phyloP scores from a whole-genome alignment of 805 yeast species.

The Wickerhamiella slavikovae region DNA sequence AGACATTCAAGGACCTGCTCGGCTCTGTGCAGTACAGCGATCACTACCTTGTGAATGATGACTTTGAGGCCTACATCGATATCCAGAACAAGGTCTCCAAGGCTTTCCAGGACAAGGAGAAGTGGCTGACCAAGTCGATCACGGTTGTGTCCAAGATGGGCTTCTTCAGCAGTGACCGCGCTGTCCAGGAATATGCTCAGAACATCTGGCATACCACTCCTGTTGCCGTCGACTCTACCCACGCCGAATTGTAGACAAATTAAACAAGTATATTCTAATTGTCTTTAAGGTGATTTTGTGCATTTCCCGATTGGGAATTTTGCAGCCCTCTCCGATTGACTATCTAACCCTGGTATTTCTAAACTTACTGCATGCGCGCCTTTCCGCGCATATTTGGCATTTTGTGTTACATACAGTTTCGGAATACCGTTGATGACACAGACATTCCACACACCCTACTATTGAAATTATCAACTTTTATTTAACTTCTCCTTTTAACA shows the following conservation, averaged over 20 bases:
- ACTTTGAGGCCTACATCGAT: slow-evolving; percentile 68
- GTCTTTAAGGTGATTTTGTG: neutral
- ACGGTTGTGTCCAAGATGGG: slow-evolving; percentile 81
- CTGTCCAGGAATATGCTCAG: slow-evolving; percentile 82
- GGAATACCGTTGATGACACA: no score
- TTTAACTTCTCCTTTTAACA: no score
- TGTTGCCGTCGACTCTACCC: slow-evolving; percentile 4
- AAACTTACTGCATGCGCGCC: neutral
- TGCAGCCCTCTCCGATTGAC: neutral
- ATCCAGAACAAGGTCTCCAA: slow-evolving; percentile 62
- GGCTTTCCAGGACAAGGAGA: slow-evolving; percentile 42
- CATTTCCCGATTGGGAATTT: neutral
- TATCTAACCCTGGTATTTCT: neutral
- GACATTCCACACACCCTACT: no score
- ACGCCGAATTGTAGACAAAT: slow-evolving; percentile 1
- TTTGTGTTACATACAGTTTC: no score
- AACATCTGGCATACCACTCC: slow-evolving; percentile 88
- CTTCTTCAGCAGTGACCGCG: slow-evolving; percentile 76
- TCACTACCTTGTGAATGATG: slow-evolving; percentile 71
- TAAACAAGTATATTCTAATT: neutral
- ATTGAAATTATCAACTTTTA: no score
- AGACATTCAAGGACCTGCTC: slow-evolving; percentile 39
- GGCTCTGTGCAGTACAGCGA: slow-evolving; percentile 56
- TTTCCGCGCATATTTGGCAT: no score
- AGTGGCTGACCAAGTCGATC: slow-evolving; percentile 63